Evolutionary conservation across 2,329 filamentous ascomycete species (phyloP).

Genomic region (Gliomastix tumulicola): DNA sequence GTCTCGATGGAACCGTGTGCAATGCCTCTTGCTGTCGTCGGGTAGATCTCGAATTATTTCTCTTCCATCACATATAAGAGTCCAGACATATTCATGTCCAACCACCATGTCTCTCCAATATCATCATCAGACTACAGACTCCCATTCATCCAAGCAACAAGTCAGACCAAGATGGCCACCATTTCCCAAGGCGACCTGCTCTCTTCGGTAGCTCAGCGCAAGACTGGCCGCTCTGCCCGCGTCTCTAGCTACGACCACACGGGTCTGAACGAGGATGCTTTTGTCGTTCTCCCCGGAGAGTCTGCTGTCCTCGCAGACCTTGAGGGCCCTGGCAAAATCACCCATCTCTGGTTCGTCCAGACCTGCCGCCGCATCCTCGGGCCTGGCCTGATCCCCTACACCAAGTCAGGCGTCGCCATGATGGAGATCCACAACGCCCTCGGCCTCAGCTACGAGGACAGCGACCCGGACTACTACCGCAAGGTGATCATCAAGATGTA

Average conservation of each 20-base stretch:
- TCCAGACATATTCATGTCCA: too few species aligned
- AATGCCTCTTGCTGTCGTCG: too few species aligned
- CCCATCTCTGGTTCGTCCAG: constrained; percentile 22
- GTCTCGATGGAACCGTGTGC: too few species aligned
- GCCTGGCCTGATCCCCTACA: constrained; percentile 21
- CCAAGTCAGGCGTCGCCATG: constrained; percentile 24
- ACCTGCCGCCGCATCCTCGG: constrained; percentile 23
- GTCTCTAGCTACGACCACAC: constrained; percentile 21
- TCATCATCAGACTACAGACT: too few species aligned
- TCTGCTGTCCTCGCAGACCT: constrained; percentile 18
- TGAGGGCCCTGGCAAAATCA: constrained; percentile 22
- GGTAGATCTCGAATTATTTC: too few species aligned
- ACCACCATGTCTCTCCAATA: too few species aligned
- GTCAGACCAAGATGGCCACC: too few species aligned
- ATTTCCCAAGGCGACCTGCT: background rate
- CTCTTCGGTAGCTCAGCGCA: constrained; percentile 7
- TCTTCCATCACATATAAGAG: too few species aligned
- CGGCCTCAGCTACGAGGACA: constrained; percentile 21
- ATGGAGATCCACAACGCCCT: constrained; percentile 21
- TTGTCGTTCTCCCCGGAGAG: constrained; percentile 20
- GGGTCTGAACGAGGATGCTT: constrained; percentile 21
- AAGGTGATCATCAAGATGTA: constrained; percentile 26
- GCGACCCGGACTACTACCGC: constrained; percentile 24
- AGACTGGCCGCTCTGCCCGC: constrained; percentile 15
- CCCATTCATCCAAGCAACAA: too few species aligned